phyloP scores from a whole-genome alignment of 169 alveolate species.

The Eimeria zaria region DNA sequence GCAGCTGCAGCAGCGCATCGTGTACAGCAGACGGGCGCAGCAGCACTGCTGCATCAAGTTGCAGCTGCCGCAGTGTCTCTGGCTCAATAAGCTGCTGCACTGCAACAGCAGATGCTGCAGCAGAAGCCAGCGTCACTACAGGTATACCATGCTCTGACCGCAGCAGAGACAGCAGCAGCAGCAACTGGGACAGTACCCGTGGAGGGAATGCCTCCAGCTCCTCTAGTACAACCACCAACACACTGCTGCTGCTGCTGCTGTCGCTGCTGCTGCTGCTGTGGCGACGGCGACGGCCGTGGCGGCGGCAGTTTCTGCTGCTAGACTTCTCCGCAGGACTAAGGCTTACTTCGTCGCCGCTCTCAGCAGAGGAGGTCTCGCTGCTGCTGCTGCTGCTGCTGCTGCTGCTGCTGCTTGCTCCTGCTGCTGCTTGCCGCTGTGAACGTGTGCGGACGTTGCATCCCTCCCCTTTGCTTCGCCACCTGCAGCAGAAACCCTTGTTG shows the following conservation, averaged over 20 bases:
- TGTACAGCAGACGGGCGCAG: slow-evolving; percentile 81
- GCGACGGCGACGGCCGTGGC: neutral
- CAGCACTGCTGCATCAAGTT: slow-evolving; percentile 72
- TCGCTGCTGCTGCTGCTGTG: neutral
- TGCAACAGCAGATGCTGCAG: slow-evolving; percentile 65
- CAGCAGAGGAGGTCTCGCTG: slow-evolving; percentile 30
- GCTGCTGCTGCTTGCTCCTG: neutral
- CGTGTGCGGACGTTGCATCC: slow-evolving; percentile 36
- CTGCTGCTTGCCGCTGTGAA: slow-evolving; percentile 24
- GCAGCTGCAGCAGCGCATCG: slow-evolving; percentile 78
- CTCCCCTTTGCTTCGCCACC: slow-evolving; percentile 36
- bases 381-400: slow-evolving; percentile 77
- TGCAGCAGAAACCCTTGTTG: slow-evolving; percentile 70
- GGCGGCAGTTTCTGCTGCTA: neutral
- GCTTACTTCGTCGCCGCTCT: slow-evolving; percentile 18
- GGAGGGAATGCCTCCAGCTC: slow-evolving; percentile 80
- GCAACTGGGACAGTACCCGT: slow-evolving; percentile 28
- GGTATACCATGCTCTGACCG: slow-evolving; percentile 51
- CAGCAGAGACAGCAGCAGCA: slow-evolving; percentile 79
- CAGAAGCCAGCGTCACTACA: slow-evolving; percentile 50
- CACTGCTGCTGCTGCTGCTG: slow-evolving; percentile 49
- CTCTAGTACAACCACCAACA: slow-evolving; percentile 72
- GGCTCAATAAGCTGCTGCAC: slow-evolving; percentile 75
- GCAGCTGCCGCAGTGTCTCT: slow-evolving; percentile 49
- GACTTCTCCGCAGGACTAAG: neutral